phyloP scores from a whole-genome alignment of 2,329 filamentous ascomycete species.

The Byssothecium circinans region DNA sequence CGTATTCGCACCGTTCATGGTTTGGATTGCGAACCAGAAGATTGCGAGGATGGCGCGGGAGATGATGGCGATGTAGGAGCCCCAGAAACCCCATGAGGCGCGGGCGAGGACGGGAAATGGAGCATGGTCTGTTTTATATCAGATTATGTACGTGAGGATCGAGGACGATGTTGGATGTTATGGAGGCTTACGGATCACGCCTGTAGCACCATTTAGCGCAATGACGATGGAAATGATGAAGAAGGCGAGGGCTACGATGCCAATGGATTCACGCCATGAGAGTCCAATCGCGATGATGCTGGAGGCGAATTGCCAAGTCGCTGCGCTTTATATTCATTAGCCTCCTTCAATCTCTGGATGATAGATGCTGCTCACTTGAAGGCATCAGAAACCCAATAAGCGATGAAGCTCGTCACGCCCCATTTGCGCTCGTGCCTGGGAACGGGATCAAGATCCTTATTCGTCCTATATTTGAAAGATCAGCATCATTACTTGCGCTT shows the following conservation, averaged over 20 bases:
- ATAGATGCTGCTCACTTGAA: constrained; percentile 46
- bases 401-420: constrained; percentile 50
- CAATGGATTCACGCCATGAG: constrained; percentile 58
- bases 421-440: constrained; percentile 49
- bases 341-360: not conserved
- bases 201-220: constrained; percentile 59
- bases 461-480: constrained; percentile 38
- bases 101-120: constrained; percentile 60
- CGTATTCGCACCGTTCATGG: constrained; percentile 62
- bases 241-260: constrained; percentile 55
- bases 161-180: not conserved
- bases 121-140: constrained; percentile 51
- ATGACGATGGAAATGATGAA: constrained; percentile 63
- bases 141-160: not conserved
- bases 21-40: constrained; percentile 69
- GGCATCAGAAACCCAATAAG: constrained; percentile 57
- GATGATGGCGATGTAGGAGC: constrained; percentile 58
- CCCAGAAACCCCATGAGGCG: constrained; percentile 61
- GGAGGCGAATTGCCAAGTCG: constrained; percentile 56
- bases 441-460: constrained; percentile 55
- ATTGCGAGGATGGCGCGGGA: constrained; percentile 57
- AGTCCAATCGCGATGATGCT: constrained; percentile 49
- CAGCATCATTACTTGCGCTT: not conserved
- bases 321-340: constrained; percentile 34
- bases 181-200: constrained; percentile 30